These are phyloP conservation scores for Elongisporangium prolatum DNA, from an alignment of 352 stramenopile genomes.

Conservation along the genomic window DNA sequence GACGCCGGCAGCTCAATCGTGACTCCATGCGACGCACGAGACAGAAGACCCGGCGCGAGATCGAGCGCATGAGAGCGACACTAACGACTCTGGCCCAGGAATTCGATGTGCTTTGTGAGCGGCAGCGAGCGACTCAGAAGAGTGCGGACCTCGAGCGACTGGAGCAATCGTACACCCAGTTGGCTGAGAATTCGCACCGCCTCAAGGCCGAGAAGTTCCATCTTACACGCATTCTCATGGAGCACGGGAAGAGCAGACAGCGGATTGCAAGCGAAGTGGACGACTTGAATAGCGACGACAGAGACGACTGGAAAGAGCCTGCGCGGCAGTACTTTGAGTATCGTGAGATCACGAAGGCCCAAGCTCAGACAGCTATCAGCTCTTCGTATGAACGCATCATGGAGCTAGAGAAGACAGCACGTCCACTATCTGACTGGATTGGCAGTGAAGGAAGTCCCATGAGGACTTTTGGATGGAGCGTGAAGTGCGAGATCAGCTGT, in stretches of 20 bases:
- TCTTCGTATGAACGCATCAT: conserved; percentile 13
- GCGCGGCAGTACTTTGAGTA: not conserved
- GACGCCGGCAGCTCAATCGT: conserved; percentile 44
- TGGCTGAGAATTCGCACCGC: conserved; percentile 47
- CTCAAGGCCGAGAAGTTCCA: conserved; percentile 65
- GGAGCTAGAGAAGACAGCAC: not conserved
- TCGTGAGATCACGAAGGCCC: not conserved
- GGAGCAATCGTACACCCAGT: conserved; percentile 41
- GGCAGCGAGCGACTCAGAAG: conserved; percentile 17
- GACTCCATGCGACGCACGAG: conserved; percentile 50
- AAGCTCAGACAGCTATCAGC: not conserved
- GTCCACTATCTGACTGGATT: not conserved
- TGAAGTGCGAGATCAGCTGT: not conserved
- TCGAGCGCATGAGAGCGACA: conserved; percentile 41
- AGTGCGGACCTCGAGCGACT: conserved; percentile 10
- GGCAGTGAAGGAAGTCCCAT: not conserved
- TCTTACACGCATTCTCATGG: conserved; percentile 40
- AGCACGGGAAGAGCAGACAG: conserved; percentile 30
- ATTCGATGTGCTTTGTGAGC: conserved; percentile 36
- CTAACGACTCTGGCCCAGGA: conserved; percentile 36
- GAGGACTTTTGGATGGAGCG: not conserved
- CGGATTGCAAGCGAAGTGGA: not conserved
- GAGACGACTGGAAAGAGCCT: not conserved
- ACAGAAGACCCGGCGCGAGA: conserved; percentile 31
- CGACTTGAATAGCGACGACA: not conserved